Evolutionary conservation across 2,329 filamentous ascomycete genomes (phyloP).

Genomic region (Graphiopsis chlorocephala): DNA sequence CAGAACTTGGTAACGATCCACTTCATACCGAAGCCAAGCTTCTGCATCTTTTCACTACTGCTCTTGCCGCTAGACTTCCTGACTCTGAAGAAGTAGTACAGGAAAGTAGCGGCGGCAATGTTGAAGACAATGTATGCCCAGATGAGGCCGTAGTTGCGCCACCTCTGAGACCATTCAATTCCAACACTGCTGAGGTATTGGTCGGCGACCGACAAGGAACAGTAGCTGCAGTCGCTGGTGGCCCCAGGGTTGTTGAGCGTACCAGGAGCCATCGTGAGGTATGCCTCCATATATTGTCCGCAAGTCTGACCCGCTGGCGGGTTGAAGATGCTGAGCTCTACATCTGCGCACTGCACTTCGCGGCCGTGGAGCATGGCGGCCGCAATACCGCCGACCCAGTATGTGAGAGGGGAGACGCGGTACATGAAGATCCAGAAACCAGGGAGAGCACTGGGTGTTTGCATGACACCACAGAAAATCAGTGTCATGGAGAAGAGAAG

Average conservation of each 20-base stretch:
- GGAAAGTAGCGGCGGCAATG: conserved; percentile 53
- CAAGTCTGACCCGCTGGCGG: conserved; percentile 43
- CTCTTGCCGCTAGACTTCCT: conserved; percentile 27
- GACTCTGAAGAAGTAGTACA: conserved; percentile 65
- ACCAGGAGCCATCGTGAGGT: conserved; percentile 40
- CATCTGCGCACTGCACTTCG: conserved; percentile 46
- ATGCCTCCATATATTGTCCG: conserved; percentile 44
- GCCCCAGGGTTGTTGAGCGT: conserved; percentile 44
- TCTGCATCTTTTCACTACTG: conserved; percentile 13
- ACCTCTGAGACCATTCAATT: conserved; percentile 51
- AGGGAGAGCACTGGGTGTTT: conserved; percentile 56
- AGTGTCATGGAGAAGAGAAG: conserved; percentile 47
- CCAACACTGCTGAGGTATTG: conserved; percentile 44
- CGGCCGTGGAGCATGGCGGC: conserved; percentile 43
- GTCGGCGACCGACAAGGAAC: conserved; percentile 45
- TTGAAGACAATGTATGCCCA: conserved; percentile 68
- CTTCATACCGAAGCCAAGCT: conserved; percentile 9
- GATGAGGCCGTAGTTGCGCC: conserved; percentile 69
- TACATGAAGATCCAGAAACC: conserved; percentile 81
- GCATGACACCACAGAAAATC: conserved; percentile 58
- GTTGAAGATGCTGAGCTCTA: conserved; percentile 43
- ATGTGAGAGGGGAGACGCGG: conserved; percentile 64
- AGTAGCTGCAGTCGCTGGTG: conserved; percentile 51
- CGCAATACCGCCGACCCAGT: conserved; percentile 50
- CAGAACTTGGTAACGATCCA: conserved; percentile 13